Base-by-base conservation (phyloP, 2,329 filamentous ascomycete species). In the Metarhizium sp. region DNA sequence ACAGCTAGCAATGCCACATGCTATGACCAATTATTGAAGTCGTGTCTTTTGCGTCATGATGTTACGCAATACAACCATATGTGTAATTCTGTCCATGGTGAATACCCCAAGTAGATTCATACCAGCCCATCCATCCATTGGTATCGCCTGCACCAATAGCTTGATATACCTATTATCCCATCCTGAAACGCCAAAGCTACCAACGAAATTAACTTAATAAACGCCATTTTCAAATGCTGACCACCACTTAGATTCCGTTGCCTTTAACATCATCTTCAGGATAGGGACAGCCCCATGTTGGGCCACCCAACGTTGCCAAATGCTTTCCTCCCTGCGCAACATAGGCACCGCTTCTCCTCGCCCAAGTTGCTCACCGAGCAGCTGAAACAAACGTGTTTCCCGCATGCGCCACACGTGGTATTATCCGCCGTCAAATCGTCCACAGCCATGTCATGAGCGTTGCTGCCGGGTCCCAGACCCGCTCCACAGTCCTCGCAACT, bases 331-430 rank as follows among this genome's bases (percentile, higher is more conserved):
- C 74, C 74, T 0, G 78, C 78, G 61, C 82, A 85, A 4, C 65
- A 67, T 47, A 84, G 60, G 59, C 81, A 85, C 45, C 74, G 69
- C 57, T 78, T 71, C 60, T 79, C 71, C 58, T 78, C 75, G 3
- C 79, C 79, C 0, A 85, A 67, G 58, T 81, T 80, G 58, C 78
- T 81, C 45, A 84, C 73, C 0, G 80, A 82, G 63, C 82, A 85
- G 54, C 78, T 75, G 55, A 77, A 79, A 67, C 81, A 85, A 14
- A 85, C 79, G 11, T 74, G 69, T 63, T 79, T 83, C 5, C 75
- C 72, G 56, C 81, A 85, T 0, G 69, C 72, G 8, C 70, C 71
- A 53, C 81, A 84, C 1, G 68, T 65, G 32, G 68, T 66, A 38
- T 66, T 67, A 10, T 61, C 64, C 2, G 55, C 59, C 1, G 58